Evolutionary conservation across 176 grass and related monocot species (phyloP).

Genomic region (Juncus effusus): DNA sequence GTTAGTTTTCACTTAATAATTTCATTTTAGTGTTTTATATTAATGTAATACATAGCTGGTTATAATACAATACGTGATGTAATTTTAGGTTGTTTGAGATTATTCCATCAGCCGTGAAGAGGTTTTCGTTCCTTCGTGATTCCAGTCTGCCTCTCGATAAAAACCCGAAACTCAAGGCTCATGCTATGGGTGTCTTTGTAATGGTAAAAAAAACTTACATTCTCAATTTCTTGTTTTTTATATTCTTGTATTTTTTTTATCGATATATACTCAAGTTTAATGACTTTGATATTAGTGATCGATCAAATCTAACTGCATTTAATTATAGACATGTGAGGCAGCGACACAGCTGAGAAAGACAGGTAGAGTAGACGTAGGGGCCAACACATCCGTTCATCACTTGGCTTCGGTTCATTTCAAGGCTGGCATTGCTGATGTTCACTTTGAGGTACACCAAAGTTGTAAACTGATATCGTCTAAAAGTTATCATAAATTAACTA

Average conservation of each 20-base stretch:
- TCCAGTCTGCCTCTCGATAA: conserved; percentile 16
- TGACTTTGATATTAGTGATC: neutral
- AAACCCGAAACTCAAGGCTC: no score
- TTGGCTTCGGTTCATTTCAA: neutral
- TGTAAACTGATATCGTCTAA: neutral
- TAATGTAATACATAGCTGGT: neutral
- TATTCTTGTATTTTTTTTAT: no score
- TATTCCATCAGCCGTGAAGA: conserved; percentile 23
- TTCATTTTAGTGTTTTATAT: neutral
- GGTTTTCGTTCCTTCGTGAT: conserved; percentile 20
- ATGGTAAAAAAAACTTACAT: conserved; percentile 10
- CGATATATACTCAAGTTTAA: neutral
- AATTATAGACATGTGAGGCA: conserved; percentile 25
- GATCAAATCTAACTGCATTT: neutral
- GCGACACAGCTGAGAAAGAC: neutral
- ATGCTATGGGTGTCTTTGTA: conserved; percentile 15
- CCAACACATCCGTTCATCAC: conserved; percentile 12
- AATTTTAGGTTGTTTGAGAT: conserved; percentile 24
- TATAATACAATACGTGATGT: neutral
- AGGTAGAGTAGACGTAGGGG: neutral
- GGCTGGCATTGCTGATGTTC: no score
- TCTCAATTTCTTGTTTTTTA: no score
- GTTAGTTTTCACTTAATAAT: neutral
- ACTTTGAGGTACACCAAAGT: conserved; percentile 16
- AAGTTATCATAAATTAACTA: no score